Percentiles rank a stretch among this genome's conserved stretches.
Evolutionary conservation across 306 rosid genomes (phyloP).

Genomic region (Cucurbita argyrosperma): DNA sequence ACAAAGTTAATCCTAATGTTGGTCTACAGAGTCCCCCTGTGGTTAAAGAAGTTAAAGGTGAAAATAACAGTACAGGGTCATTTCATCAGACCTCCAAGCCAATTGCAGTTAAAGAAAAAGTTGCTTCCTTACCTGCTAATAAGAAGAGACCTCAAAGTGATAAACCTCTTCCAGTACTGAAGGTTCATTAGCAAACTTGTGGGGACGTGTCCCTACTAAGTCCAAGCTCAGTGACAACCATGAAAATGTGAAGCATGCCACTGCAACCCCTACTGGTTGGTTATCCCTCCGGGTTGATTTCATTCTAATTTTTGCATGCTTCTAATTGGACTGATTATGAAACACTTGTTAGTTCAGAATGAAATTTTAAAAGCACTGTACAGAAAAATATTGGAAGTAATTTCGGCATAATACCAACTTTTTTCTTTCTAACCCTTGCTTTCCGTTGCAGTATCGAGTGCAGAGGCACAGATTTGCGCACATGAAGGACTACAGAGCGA

Average conservation of each 20-base stretch:
- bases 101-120: slow-evolving; percentile 31
- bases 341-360: background rate
- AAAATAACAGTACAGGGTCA: slow-evolving; percentile 30
- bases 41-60: slow-evolving; percentile 49
- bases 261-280: slow-evolving; percentile 47
- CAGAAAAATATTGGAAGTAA: background rate
- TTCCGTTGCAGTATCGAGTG: slow-evolving; percentile 28
- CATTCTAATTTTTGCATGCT: background rate
- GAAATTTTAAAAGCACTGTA: background rate
- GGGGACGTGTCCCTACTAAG: slow-evolving; percentile 73
- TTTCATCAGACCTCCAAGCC: slow-evolving; percentile 35
- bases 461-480: slow-evolving; percentile 47
- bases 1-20: slow-evolving; percentile 24
- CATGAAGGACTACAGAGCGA: slow-evolving; percentile 34
- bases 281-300: slow-evolving; percentile 2
- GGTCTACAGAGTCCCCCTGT: slow-evolving; percentile 25
- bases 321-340: background rate
- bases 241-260: slow-evolving; percentile 19
- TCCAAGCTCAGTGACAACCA: slow-evolving; percentile 32
- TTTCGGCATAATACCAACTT: background rate
- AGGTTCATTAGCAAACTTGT: slow-evolving; percentile 61
- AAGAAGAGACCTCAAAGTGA: slow-evolving; percentile 49
- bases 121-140: slow-evolving; percentile 35
- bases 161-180: slow-evolving; percentile 44
- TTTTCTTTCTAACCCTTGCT: background rate